These are phyloP conservation scores for Canavalia ensiformis DNA, from an alignment of 306 rosid species.

Conservation along the genomic window DNA sequence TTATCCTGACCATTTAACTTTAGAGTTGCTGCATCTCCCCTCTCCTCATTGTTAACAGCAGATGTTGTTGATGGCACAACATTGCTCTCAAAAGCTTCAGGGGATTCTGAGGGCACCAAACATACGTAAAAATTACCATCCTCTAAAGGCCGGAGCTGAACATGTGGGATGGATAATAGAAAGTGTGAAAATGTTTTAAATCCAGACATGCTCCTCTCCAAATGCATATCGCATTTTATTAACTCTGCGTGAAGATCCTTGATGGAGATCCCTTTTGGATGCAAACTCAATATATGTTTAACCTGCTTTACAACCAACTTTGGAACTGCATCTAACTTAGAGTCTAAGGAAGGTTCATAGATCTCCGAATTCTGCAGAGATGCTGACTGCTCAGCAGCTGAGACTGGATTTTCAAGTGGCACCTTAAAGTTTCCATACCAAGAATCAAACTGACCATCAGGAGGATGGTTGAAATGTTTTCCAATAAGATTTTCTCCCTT, in stretches of 20 bases:
- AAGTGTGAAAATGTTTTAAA: constrained; percentile 63
- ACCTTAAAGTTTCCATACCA: constrained; percentile 81
- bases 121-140: constrained; percentile 43
- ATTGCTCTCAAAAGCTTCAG: constrained; percentile 42
- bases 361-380: constrained; percentile 48
- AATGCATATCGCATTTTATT: constrained; percentile 40
- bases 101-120: constrained; percentile 34
- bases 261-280: constrained; percentile 66
- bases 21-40: constrained; percentile 28
- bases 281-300: constrained; percentile 52
- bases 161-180: constrained; percentile 63
- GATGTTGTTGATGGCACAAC: constrained; percentile 26
- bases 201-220: constrained; percentile 62
- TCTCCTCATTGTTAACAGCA: constrained; percentile 43
- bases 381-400: constrained; percentile 39
- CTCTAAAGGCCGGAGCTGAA: constrained; percentile 46
- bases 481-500: constrained; percentile 72
- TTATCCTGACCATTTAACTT: constrained; percentile 45
- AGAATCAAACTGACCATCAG: constrained; percentile 82
- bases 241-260: constrained; percentile 58
- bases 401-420: constrained; percentile 71
- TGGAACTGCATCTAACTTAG: constrained; percentile 55
- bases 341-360: constrained; percentile 51
- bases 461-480: constrained; percentile 80
- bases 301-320: constrained; percentile 50